phyloP scores from a whole-genome alignment of 805 yeast species.

The Babjeviella inositovora region DNA sequence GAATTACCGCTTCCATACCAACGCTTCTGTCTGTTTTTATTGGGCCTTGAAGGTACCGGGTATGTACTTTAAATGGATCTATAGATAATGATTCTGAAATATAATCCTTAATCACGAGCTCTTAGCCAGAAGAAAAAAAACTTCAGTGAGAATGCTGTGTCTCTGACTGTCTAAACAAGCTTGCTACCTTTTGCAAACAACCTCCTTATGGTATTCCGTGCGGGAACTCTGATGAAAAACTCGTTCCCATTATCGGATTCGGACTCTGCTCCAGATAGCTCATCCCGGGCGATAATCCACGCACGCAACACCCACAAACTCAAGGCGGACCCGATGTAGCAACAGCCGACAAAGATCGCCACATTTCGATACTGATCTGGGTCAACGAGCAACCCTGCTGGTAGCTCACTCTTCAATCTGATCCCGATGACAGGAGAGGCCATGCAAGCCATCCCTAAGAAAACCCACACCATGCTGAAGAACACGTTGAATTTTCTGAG shows the following conservation, averaged over 20 bases:
- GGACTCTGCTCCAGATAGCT: neutral
- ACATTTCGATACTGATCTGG: slow-evolving; percentile 14
- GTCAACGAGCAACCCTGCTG: slow-evolving; percentile 5
- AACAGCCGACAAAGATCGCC: slow-evolving; percentile 15
- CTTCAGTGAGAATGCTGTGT: no score
- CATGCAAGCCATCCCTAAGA: slow-evolving; percentile 13
- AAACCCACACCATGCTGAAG: slow-evolving; percentile 16
- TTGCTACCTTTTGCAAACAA: no score
- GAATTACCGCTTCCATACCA: no score
- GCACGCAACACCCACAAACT: slow-evolving; percentile 14
- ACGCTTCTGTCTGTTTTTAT: no score
- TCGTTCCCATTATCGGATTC: slow-evolving; percentile 1
- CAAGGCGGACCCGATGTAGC: slow-evolving; percentile 12
- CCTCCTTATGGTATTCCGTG: slow-evolving; percentile 1
- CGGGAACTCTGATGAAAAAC: neutral
- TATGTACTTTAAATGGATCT: no score
- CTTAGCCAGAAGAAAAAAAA: no score
- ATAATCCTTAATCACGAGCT: no score
- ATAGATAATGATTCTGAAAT: no score
- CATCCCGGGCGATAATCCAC: slow-evolving; percentile 14
- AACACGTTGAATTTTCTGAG: slow-evolving; percentile 13
- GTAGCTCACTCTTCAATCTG: slow-evolving; percentile 9
- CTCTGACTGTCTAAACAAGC: no score
- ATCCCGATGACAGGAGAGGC: slow-evolving; percentile 18
- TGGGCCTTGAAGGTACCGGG: no score